Conservation (phyloP, 768 basidiomycete genomes). For the Pisolithus marmoratus region DNA sequence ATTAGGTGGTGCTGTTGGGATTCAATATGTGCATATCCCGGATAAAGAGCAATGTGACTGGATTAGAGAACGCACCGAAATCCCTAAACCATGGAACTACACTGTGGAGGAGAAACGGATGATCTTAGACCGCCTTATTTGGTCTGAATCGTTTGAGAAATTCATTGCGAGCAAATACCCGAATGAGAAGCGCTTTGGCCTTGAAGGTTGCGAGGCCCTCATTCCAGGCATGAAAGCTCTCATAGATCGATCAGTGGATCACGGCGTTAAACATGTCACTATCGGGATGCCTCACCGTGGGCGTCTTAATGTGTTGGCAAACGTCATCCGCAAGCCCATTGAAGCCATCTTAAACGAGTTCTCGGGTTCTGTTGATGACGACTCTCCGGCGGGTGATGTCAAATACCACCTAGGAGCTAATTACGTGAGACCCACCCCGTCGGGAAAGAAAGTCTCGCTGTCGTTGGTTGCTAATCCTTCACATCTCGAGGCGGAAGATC, state of each 20-base stretch:
- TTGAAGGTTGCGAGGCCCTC: conserved; percentile 96
- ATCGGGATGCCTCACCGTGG: conserved; percentile 99
- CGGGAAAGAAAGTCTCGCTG: conserved; percentile 94
- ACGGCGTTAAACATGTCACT: conserved; percentile 92
- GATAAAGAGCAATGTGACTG: conserved; percentile 99
- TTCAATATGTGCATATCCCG: conserved; percentile 93
- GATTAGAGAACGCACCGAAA: conserved; percentile 95
- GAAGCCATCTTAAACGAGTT: conserved; percentile 99
- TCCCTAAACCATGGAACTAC: conserved; percentile 96
- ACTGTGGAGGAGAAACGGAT: conserved; percentile 97
- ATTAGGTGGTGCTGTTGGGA: conserved; percentile 78
- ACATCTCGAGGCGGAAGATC: conserved; percentile 95
- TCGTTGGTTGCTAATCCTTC: conserved; percentile 99
- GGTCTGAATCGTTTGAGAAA: conserved; percentile 99
- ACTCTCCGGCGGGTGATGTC: conserved; percentile 91
- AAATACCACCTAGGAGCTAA: conserved; percentile 99
- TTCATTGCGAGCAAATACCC: conserved; percentile 99
- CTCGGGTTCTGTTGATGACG: conserved; percentile 64
- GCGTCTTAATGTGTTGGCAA: conserved; percentile 94
- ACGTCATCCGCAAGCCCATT: conserved; percentile 97
- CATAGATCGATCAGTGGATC: conserved; percentile 96
- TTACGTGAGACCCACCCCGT: conserved; percentile 96
- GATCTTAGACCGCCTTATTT: conserved; percentile 98
- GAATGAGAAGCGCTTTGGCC: conserved; percentile 98
- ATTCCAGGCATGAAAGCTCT: conserved; percentile 99